phyloP scores from a whole-genome alignment of 441 rosid genomes.

The Populus hybrid region DNA sequence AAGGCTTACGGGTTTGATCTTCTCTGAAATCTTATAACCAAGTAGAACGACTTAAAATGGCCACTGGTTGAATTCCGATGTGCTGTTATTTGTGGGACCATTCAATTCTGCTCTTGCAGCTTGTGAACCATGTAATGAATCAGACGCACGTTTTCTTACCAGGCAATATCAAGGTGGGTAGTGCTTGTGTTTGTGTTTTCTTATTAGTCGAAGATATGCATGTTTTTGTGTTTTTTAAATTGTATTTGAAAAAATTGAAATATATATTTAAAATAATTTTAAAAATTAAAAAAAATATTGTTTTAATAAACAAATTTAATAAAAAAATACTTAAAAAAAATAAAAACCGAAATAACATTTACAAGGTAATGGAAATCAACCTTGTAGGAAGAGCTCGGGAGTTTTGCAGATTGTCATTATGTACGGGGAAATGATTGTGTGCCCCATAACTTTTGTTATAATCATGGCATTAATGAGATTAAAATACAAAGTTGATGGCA shows the following conservation, averaged over 20 bases:
- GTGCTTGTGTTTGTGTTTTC: too few relatives aligned
- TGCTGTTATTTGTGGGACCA: not conserved
- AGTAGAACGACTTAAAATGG: not conserved
- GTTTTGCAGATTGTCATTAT: not conserved
- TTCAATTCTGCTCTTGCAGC: not conserved
- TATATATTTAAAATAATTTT: too few relatives aligned
- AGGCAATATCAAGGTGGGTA: too few relatives aligned
- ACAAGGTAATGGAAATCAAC: too few relatives aligned
- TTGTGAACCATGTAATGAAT: not conserved
- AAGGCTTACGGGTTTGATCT: not conserved
- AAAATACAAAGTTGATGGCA: not conserved
- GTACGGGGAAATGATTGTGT: not conserved
- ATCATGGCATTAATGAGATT: not conserved
- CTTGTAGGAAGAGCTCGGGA: not conserved
- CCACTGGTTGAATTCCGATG: not conserved
- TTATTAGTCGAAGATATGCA: too few relatives aligned
- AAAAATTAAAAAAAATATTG: too few relatives aligned
- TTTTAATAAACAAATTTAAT: too few relatives aligned
- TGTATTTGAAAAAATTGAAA: too few relatives aligned
- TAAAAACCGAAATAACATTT: too few relatives aligned
- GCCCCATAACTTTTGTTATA: not conserved
- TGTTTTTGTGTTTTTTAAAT: too few relatives aligned
- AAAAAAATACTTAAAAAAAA: too few relatives aligned
- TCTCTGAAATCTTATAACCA: not conserved
- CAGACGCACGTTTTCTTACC: not conserved